Evolutionary conservation across 2,329 filamentous ascomycete genomes (phyloP), one percentile per base, ranked within the genome.

Genomic region (Calonectria honghensis): DNA sequence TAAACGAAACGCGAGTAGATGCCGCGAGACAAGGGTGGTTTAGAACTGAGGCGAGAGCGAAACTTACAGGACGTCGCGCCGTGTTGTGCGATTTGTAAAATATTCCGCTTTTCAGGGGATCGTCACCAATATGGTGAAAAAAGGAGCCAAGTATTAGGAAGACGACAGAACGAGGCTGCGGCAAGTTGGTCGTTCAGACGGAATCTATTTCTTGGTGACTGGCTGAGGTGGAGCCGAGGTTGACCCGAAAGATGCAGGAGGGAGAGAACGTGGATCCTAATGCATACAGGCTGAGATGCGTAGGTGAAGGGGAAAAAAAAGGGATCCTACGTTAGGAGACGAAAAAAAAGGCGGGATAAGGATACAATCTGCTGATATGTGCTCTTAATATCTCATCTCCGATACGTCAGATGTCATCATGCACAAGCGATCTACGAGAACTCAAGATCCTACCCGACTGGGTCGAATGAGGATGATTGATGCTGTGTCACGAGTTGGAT

Each of bases 211-310:
- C 39, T 45, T 64, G 61, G 27, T 32, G 59, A 50, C 57, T 65
- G 63, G 35, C 76, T 41, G 57, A 65, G 74, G 73, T 72, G 51
- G 77, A 75, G 70, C 79, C 79, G 79, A 76, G 70, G 79, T 79
- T 79, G 52, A 76, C 32, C 79, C 79, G 79, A 75, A 31, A n/a
- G 1, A 52, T 54, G 63, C 20, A 45, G 63, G 41, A 51, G 66
- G 29, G 32, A 35, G 35, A 52, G 35, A 20, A 37, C 39, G 51
- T 35, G 29, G 64, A 57, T 27, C 50, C 32, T 35, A 32, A 70
- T 72, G 64, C 51, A 54, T n/a, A 41, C n/a, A 29, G 45, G 16
- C 37, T 35, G 14, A 24, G 27, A 18, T 37, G 37, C 37, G 31
- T 41, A 57, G 31, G 24, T 31, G 52, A 35, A 57, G 4, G 11